Conservation (phyloP, 768 basidiomycete genomes). For the Cystobasidium onofrii region DNA sequence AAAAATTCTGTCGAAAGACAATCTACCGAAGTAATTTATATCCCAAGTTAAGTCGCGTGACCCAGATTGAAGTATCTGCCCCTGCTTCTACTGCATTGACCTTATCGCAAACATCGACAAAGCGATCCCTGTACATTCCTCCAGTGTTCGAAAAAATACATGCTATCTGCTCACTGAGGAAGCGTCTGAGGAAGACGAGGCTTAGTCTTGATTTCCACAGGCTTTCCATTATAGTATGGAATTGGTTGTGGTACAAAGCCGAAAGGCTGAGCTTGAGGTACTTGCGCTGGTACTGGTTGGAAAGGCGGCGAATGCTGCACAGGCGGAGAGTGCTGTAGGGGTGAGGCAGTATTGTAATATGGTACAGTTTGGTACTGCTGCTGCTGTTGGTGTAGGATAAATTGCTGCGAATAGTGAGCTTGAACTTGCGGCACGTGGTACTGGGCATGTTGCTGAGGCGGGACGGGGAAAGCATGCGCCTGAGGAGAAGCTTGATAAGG, state of each 20-base stretch:
- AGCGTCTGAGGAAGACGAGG: neutral
- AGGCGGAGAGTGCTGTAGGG: neutral
- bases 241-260: conserved; percentile 5
- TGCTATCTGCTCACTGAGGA: too few species aligned
- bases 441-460: neutral
- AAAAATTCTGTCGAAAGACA: too few species aligned
- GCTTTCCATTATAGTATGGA: conserved; percentile 5
- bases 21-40: too few species aligned
- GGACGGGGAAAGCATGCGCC: neutral
- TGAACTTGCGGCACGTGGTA: neutral
- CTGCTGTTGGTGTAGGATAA: neutral
- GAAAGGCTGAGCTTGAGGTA: neutral
- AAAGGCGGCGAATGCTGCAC: neutral
- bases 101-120: neutral
- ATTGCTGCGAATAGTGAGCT: neutral
- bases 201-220: neutral
- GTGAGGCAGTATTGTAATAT: neutral
- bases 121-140: too few species aligned
- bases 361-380: neutral
- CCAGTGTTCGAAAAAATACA: too few species aligned
- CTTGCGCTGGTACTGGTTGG: neutral
- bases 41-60: too few species aligned
- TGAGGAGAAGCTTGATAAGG: neutral
- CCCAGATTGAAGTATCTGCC: too few species aligned
- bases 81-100: too few species aligned